Evolutionary conservation across 164 flowering plant species (phyloP).

Genomic region (Chloranthus sessilifolius): DNA sequence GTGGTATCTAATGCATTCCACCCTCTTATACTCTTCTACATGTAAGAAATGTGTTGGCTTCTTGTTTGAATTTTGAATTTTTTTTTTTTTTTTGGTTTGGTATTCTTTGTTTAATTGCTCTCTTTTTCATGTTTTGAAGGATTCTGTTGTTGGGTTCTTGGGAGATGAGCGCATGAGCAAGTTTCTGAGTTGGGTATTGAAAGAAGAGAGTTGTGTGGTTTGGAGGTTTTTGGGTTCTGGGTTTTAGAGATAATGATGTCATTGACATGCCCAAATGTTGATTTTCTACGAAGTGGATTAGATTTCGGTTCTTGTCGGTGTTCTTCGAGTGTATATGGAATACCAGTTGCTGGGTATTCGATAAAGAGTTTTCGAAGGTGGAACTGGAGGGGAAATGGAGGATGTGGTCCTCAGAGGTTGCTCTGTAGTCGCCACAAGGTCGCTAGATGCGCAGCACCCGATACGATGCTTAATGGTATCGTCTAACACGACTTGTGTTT

Average conservation of each 20-base stretch:
- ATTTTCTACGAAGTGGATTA: conserved; percentile 35
- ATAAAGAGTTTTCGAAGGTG: conserved; percentile 23
- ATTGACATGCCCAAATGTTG: conserved; percentile 50
- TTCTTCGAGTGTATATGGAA: conserved; percentile 31
- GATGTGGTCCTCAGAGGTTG: conserved; percentile 22
- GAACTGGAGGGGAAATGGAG: conserved; percentile 11
- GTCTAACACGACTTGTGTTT: not conserved
- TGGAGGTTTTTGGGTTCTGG: conserved; percentile 20
- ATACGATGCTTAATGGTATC: conserved; percentile 48
- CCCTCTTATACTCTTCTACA: not conserved
- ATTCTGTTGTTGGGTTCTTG: conserved; percentile 3
- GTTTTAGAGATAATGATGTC: conserved; percentile 51
- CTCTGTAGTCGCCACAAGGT: conserved; percentile 20
- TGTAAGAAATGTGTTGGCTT: too few species aligned
- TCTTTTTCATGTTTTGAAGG: not conserved
- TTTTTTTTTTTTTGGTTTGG: not conserved
- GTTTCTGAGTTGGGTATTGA: conserved; percentile 15
- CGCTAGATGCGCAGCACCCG: conserved; percentile 32
- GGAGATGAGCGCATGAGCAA: conserved; percentile 1
- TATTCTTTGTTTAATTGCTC: not conserved
- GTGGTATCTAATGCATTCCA: not conserved
- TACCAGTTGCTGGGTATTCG: conserved; percentile 21
- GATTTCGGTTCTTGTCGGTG: conserved; percentile 52
- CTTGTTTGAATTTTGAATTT: not conserved
- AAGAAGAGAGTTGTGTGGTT: not conserved